phyloP scores from a whole-genome alignment of 2,329 filamentous ascomycete genomes.

The Ilyonectria destructans region DNA sequence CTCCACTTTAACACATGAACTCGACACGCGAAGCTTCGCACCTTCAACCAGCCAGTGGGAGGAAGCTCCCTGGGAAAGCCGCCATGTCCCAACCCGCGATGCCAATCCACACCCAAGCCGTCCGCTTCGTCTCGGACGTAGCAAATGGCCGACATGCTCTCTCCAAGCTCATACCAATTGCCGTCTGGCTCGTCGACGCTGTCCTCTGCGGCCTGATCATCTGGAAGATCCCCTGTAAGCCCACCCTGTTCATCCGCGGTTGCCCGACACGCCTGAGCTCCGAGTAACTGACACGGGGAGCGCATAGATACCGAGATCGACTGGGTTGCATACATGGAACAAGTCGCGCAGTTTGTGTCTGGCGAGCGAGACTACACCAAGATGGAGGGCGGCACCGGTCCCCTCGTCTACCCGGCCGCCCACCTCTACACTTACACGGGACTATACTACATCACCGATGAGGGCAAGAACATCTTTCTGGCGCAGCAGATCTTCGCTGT shows the following conservation, averaged over 20 bases:
- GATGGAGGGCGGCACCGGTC: constrained; percentile 91
- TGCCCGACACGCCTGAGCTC: neutral
- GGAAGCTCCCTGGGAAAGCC: constrained; percentile 12
- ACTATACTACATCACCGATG: constrained; percentile 84
- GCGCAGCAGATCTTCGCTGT: constrained; percentile 90
- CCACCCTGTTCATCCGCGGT: neutral
- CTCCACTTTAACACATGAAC: constrained; percentile 32
- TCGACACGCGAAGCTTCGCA: constrained; percentile 37
- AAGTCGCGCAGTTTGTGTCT: constrained; percentile 82
- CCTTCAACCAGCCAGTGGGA: constrained; percentile 31
- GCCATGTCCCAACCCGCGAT: constrained; percentile 50
- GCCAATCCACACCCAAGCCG: constrained; percentile 47
- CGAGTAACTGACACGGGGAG: constrained; percentile 23
- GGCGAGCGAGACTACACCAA: constrained; percentile 92
- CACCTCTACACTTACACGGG: constrained; percentile 93
- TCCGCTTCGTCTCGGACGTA: constrained; percentile 59
- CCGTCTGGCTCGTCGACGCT: constrained; percentile 80
- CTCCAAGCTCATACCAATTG: constrained; percentile 68
- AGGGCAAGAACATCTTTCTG: constrained; percentile 81
- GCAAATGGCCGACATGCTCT: constrained; percentile 66
- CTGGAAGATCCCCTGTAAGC: constrained; percentile 86
- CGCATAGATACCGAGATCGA: constrained; percentile 92
- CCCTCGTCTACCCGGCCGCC: constrained; percentile 93
- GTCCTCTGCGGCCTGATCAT: constrained; percentile 82
- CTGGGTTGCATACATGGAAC: constrained; percentile 97